These are phyloP conservation scores for Backusella sp. DNA, from an alignment of 192 early-diverging fungal genomes.

Conservation along the genomic window DNA sequence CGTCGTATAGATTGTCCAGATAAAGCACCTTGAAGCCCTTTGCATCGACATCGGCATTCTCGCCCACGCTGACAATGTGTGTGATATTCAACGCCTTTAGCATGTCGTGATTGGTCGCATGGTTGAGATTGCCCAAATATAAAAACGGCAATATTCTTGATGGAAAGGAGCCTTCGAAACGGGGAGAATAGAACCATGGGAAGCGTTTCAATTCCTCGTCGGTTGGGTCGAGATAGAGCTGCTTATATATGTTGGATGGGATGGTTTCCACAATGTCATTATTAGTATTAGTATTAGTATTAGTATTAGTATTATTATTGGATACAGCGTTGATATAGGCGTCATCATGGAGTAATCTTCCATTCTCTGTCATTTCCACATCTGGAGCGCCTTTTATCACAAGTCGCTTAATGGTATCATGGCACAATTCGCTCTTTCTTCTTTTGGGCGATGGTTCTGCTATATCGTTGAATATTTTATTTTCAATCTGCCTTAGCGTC, in stretches of 20 bases:
- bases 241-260: not conserved
- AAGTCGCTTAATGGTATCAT: not conserved
- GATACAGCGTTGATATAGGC: not conserved
- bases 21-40: constrained; percentile 43
- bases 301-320: not conserved
- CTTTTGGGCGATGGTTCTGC: constrained; percentile 3
- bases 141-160: constrained; percentile 56
- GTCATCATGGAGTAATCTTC: not conserved
- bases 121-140: constrained; percentile 60
- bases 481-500: constrained; percentile 46
- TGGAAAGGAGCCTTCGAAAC: constrained; percentile 63
- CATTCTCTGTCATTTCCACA: not conserved
- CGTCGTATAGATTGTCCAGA: constrained; percentile 59
- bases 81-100: constrained; percentile 51
- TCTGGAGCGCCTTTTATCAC: not conserved
- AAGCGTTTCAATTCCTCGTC: constrained; percentile 15
- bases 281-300: not conserved
- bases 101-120: constrained; percentile 59
- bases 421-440: not conserved
- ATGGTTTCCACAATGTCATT: not conserved
- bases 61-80: constrained; percentile 57
- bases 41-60: constrained; percentile 46
- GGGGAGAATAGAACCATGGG: constrained; percentile 52
- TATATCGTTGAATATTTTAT: constrained; percentile 34
- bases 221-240: not conserved